Conservation (phyloP, 495 filamentous ascomycete species). For the Clohesyomyces aquaticus region DNA sequence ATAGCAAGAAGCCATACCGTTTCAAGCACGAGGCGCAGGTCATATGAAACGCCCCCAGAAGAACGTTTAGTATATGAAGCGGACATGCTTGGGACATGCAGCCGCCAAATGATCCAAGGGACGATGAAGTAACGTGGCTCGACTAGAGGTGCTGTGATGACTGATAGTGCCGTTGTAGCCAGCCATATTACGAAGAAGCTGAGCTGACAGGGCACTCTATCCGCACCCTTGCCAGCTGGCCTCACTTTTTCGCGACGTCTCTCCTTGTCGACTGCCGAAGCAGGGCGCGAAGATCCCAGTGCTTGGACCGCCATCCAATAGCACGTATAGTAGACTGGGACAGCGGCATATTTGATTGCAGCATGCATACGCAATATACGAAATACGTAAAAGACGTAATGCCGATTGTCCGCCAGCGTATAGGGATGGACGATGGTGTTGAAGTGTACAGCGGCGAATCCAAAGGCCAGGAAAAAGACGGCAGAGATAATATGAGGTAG, state of each 20-base stretch:
- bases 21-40: constrained; percentile 66
- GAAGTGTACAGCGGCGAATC: constrained; percentile 65
- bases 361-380: constrained; percentile 70
- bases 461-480: constrained; percentile 50
- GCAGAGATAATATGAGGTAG: constrained; percentile 49
- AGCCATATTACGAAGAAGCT: constrained; percentile 72
- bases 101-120: constrained; percentile 91
- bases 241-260: constrained; percentile 33
- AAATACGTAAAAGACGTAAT: constrained; percentile 97
- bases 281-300: constrained; percentile 48
- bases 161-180: constrained; percentile 69
- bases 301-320: constrained; percentile 64
- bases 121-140: constrained; percentile 95
- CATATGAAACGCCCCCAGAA: constrained; percentile 35
- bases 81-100: constrained; percentile 64
- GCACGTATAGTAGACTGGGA: constrained; percentile 63
- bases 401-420: constrained; percentile 92
- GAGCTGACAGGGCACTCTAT: constrained; percentile 48
- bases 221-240: constrained; percentile 40
- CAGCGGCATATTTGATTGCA: constrained; percentile 67
- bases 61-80: constrained; percentile 14
- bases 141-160: constrained; percentile 87
- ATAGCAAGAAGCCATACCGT: constrained; percentile 76
- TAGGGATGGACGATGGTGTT: constrained; percentile 97
- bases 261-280: neutral